phyloP scores from a whole-genome alignment of 345 rosid species.

The Gossypium arboreum region DNA sequence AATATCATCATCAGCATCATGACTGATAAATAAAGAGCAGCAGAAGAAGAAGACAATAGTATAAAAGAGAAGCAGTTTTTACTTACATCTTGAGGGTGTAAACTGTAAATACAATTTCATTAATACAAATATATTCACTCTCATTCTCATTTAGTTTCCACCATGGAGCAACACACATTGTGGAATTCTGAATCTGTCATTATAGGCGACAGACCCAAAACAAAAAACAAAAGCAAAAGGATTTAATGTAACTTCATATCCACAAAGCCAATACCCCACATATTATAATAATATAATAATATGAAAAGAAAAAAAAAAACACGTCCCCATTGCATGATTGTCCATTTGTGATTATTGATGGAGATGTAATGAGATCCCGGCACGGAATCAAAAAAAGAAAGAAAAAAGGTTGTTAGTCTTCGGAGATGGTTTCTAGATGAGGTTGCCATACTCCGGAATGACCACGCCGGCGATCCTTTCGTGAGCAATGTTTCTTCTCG shows the following conservation, averaged over 20 bases:
- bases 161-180: constrained; percentile 11
- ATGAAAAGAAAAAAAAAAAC: background rate
- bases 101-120: constrained; percentile 20
- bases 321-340: constrained; percentile 1
- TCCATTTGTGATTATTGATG: background rate
- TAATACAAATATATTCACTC: background rate
- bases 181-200: constrained; percentile 38
- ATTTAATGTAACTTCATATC: background rate
- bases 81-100: constrained; percentile 23
- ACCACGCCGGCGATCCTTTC: constrained; percentile 48
- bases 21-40: background rate
- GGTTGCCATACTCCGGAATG: constrained; percentile 65
- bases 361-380: constrained; percentile 11
- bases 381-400: background rate
- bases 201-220: constrained; percentile 12
- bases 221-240: background rate
- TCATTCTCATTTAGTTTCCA: background rate
- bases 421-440: constrained; percentile 68
- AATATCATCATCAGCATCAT: background rate
- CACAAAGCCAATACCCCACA: constrained; percentile 15
- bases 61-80: background rate
- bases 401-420: constrained; percentile 42
- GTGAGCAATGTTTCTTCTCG: constrained; percentile 34
- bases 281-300: background rate
- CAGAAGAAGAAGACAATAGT: background rate